Base-by-base conservation (phyloP, 768 basidiomycete genomes). In the Coprinellus aureogranulatus region DNA sequence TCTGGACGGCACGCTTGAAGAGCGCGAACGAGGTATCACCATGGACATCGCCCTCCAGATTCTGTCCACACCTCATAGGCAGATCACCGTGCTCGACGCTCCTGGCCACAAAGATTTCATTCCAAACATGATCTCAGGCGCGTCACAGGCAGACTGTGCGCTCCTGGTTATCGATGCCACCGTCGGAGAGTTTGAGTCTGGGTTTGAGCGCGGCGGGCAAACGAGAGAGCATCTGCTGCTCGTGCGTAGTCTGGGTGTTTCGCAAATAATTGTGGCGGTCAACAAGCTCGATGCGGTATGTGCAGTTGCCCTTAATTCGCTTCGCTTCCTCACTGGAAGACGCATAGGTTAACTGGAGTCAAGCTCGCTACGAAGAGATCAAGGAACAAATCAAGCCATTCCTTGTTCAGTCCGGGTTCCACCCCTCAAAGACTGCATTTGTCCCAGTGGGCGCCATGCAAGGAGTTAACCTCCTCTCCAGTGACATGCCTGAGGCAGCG, bases 51-150 rank as follows among this genome's bases (percentile, higher is more conserved):
- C 94, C 2, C 79, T 88, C 53, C 89, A 94, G 65, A 84, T 86
- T 44, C 77, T 93, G 58, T 70, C 80, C 4, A 98, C 94, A 0
- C 75, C 84, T 0, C 81, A 88, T 61, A 82, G 90, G 50, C 82
- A 86, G 61, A 86, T 98, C 62, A 97, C 94, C 1, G 84, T 99
- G n/a, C 82, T 99, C 28, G 97, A 99, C 65, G 96, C 96, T 0
- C 97, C 97, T 0, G 97, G 97, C 0, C 97, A 99, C 72, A 89
- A 87, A 62, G 97, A 99, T 67, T 98, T 98, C 65, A 90, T 99
- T 61, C 97, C 97, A 1, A 98, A 98, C 68, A 98, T 98, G 96
- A 99, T 99, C 53, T 98, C 95, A 0, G 97, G 97, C 1, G 96
- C 97, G 6, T 87, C 95, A 2, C 97, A 98, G 71, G 97, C 96